Conservation (phyloP, 768 basidiomycete species). For the Lentinus brumalis region DNA sequence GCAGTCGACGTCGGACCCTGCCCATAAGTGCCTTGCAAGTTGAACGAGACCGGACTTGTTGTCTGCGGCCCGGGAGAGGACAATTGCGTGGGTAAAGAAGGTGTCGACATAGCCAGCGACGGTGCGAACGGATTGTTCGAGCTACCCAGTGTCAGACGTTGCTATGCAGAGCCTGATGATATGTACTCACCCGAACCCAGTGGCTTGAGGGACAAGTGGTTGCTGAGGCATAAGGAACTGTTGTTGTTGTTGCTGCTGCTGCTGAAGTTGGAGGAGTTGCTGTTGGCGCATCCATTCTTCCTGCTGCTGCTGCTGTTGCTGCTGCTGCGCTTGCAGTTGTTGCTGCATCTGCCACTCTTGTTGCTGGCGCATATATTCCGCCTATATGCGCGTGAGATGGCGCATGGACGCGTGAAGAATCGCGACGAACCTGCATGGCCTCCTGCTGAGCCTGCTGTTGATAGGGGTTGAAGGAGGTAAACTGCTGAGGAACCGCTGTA, state of each 20-base stretch:
- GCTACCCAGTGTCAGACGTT: conserved; percentile 38
- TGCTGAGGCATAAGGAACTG: conserved; percentile 49
- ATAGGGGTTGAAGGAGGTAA: conserved; percentile 92
- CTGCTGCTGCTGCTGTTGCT: conserved; percentile 44
- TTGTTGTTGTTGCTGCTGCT: conserved; percentile 56
- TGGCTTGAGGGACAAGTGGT: conserved; percentile 58
- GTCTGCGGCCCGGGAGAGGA: conserved; percentile 34
- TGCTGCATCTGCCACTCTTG: conserved; percentile 66
- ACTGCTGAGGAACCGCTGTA: conserved; percentile 78
- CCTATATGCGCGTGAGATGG: conserved; percentile 28
- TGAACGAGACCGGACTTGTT: conserved; percentile 56
- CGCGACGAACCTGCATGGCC: conserved; percentile 58
- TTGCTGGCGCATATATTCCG: conserved; percentile 49
- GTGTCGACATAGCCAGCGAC: conserved; percentile 32
- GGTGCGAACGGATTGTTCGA: conserved; percentile 96
- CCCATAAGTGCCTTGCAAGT: conserved; percentile 69
- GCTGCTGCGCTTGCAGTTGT: conserved; percentile 47
- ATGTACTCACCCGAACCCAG: conserved; percentile 68
- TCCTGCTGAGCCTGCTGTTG: conserved; percentile 93
- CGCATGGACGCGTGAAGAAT: background rate
- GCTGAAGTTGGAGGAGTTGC: conserved; percentile 52
- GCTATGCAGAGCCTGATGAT: background rate
- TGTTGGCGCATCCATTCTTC: conserved; percentile 67
- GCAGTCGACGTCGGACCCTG: conserved; percentile 43
- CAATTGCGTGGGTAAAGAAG: conserved; percentile 36